phyloP scores from a whole-genome alignment of 768 basidiomycete species.

The Fomitopsis serialis region DNA sequence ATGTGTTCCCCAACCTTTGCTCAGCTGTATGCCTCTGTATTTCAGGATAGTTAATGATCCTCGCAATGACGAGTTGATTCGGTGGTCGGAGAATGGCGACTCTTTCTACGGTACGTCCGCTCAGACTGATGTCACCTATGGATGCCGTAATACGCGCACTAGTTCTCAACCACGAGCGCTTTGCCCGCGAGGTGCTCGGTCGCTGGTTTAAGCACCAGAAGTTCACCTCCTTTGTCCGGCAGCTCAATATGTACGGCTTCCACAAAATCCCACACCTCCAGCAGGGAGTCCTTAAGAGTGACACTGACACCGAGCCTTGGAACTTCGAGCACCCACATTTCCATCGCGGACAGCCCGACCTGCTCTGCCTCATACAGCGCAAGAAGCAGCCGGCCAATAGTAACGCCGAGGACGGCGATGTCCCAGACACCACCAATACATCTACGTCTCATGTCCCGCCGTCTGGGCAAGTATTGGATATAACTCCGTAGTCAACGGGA shows the following conservation, averaged over 20 bases:
- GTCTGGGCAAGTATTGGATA: conserved; percentile 59
- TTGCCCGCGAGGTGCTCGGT: conserved; percentile 84
- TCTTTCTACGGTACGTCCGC: conserved; percentile 75
- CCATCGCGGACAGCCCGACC: conserved; percentile 80
- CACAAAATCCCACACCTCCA: conserved; percentile 95
- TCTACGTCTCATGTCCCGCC: conserved; percentile 7
- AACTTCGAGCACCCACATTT: conserved; percentile 93
- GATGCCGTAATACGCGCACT: conserved; percentile 2
- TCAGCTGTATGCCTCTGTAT: neutral
- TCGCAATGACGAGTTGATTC: conserved; percentile 75
- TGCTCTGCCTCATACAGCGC: conserved; percentile 82
- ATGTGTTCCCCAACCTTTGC: conserved; percentile 1
- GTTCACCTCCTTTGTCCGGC: conserved; percentile 87
- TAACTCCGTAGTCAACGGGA: conserved; percentile 75
- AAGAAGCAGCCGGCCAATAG: conserved; percentile 54
- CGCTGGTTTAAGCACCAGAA: conserved; percentile 98
- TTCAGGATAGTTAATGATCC: conserved; percentile 88
- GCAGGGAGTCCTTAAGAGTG: conserved; percentile 85
- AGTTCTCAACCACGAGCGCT: conserved; percentile 91
- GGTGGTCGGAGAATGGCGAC: conserved; percentile 89
- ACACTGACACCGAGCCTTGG: conserved; percentile 78
- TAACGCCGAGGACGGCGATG: conserved; percentile 19
- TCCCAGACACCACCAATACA: conserved; percentile 11
- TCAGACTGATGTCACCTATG: neutral
- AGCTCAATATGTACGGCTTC: conserved; percentile 95